Percentiles rank a stretch among this genome's conserved stretches.
Evolutionary conservation across 805 yeast genomes (phyloP).

Genomic region (Saccharomycopsis sp.): DNA sequence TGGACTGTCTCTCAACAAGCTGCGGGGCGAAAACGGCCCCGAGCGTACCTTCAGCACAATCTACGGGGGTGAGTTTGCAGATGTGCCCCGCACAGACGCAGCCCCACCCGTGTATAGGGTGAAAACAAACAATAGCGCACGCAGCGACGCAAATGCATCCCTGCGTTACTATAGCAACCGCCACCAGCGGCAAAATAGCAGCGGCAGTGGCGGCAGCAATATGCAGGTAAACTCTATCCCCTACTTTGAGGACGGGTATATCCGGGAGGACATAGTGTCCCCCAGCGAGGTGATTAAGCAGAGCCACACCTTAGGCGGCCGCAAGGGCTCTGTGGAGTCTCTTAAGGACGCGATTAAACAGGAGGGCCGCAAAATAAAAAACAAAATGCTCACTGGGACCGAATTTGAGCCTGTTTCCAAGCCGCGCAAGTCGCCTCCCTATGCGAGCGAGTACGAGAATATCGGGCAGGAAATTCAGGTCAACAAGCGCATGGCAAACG

Average conservation of each 20-base stretch:
- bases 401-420: background rate
- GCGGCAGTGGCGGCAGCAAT: background rate
- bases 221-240: background rate
- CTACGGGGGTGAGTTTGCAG: constrained; percentile 11
- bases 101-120: background rate
- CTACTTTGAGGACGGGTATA: background rate
- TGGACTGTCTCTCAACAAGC: constrained; percentile 4
- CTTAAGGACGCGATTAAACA: constrained; percentile 15
- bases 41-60: constrained; percentile 16
- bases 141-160: background rate
- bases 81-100: background rate
- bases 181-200: background rate
- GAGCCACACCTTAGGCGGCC: constrained; percentile 1
- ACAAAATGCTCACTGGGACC: constrained; percentile 3
- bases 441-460: constrained; percentile 4
- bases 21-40: background rate
- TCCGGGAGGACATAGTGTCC: constrained; percentile 12
- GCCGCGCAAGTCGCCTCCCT: background rate
- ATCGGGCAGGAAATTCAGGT: constrained; percentile 19
- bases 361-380: constrained; percentile 16
- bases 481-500: constrained; percentile 2
- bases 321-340: constrained; percentile 17
- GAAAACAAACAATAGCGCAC: background rate
- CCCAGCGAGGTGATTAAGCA: constrained; percentile 18
- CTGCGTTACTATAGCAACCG: background rate